phyloP scores from a whole-genome alignment of 176 grass and related monocot genomes.

The Ensete ventricosum region DNA sequence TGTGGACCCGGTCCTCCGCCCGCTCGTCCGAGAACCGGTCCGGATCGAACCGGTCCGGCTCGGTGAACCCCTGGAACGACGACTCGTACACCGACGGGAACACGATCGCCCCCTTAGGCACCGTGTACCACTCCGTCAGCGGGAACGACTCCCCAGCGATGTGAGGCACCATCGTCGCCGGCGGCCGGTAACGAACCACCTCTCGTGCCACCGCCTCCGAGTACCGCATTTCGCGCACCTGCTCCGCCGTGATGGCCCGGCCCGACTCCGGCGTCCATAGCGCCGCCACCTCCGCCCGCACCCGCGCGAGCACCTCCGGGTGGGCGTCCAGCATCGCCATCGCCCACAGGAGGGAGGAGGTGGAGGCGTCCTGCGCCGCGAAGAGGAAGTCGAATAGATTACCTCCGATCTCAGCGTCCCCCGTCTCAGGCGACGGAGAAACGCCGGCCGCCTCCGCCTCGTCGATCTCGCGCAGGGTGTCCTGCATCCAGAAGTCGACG shows the following conservation, averaged over 20 bases:
- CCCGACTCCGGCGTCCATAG: conserved; percentile 41
- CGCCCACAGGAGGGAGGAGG: conserved; percentile 73
- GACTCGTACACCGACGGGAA: conserved; percentile 75
- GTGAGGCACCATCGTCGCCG: conserved; percentile 76
- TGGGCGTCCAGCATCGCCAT: conserved; percentile 54
- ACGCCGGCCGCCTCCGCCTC: conserved; percentile 28
- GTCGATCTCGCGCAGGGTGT: conserved; percentile 37
- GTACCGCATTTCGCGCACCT: conserved; percentile 53
- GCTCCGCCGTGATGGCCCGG: conserved; percentile 43
- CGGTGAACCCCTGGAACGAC: conserved; percentile 72
- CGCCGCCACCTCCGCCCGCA: conserved; percentile 51
- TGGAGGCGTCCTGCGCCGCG: conserved; percentile 87
- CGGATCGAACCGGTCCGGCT: conserved; percentile 59
- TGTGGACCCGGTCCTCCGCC: conserved; percentile 21
- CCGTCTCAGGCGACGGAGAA: conserved; percentile 21
- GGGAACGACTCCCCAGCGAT: conserved; percentile 59
- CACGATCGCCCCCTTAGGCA: conserved; percentile 82
- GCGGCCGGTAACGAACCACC: conserved; percentile 61
- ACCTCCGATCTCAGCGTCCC: conserved; percentile 48
- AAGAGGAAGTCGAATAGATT: conserved; percentile 84
- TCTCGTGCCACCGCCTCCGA: conserved; percentile 77
- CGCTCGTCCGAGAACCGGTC: conserved; percentile 60
- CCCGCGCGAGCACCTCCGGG: conserved; percentile 60
- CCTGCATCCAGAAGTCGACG: conserved; percentile 85
- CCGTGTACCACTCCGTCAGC: conserved; percentile 82